Conservation (phyloP, 345 rosid species). For the Capsella bursapastoris region DNA sequence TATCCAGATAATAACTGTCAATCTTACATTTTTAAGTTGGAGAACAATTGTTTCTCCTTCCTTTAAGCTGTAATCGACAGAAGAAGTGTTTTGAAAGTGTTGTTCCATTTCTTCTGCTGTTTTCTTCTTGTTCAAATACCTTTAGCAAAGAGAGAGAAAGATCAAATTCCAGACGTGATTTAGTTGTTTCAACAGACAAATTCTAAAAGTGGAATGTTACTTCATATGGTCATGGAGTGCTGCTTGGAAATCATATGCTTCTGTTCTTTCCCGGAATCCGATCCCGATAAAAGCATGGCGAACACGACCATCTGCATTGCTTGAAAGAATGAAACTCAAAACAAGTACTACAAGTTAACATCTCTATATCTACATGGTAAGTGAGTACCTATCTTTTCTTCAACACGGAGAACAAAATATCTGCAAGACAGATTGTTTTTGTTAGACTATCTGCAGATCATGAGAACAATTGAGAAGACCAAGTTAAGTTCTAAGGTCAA, state of each 20-base stretch:
- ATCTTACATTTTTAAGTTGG: conserved; percentile 75
- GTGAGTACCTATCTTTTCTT: conserved; percentile 82
- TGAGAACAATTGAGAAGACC: neutral
- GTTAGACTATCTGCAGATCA: conserved; percentile 3
- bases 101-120: conserved; percentile 99
- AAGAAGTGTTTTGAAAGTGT: conserved; percentile 78
- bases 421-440: conserved; percentile 56
- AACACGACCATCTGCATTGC: conserved; percentile 78
- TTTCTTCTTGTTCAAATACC: conserved; percentile 94
- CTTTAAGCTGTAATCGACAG: conserved; percentile 86
- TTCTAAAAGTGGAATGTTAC: conserved; percentile 49
- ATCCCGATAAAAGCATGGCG: conserved; percentile 97
- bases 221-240: conserved; percentile 97
- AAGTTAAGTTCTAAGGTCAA: conserved; percentile 18
- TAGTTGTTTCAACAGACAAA: neutral
- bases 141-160: conserved; percentile 36
- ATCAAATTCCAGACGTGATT: neutral
- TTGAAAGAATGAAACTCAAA: conserved; percentile 36
- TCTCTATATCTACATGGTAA: conserved; percentile 19
- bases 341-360: conserved; percentile 20
- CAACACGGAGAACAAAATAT: conserved; percentile 98
- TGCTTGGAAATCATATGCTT: conserved; percentile 98
- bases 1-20: conserved; percentile 1
- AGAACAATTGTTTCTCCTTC: conserved; percentile 91
- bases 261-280: conserved; percentile 97